Base-by-base conservation (phyloP, 2,329 filamentous ascomycete genomes). In the Fusarium proliferatum region DNA sequence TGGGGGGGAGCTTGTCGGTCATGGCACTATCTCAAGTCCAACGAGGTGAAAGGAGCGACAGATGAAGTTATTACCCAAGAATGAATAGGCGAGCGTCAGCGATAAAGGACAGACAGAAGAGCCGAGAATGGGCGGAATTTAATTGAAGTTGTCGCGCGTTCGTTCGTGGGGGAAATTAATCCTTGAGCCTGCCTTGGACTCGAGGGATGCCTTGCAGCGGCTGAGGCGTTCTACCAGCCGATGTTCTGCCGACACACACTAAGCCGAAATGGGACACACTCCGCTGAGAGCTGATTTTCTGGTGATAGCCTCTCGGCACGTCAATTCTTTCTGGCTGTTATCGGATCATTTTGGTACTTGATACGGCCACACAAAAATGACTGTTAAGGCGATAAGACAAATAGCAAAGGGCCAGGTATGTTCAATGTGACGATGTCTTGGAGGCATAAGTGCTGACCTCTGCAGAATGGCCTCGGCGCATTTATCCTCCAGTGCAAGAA, bases 401-500 rank as follows among this genome's bases (percentile, higher is more conserved):
- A 81, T 89, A 34, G 87, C 89, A 19, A 81, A 82, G 62, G 86
- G 87, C 81, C 86, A 88, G 81, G 89, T 90, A 85, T 68, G 82
- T 26, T 30, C 11, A 33, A n/a, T 38, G 5, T 11, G 5, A 10
- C 9, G 17, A 9, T 23, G 9, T 17, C 10, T 9, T 19, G 5
- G 38, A 28, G 26, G 45, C n/a, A 48, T 28, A n/a, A 19, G 30
- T 45, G 53, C 80, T 77, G 53, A 78, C 68, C 45, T 33, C 43
- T 39, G 11, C 39, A 98, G 95, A 98, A 99, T 86, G 96, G 96
- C 88, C 88, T 98, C 77, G 96, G 96, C 79, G 94, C 95, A 82
- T 98, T 98, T 87, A 94, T 99, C 84, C 90, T 98, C 66, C 96
- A 97, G 87, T 99, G 96, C 91, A 97, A 94, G 88, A 93, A 92